Conservation (phyloP, 371 early-diverging fungal genomes). For the Coemansia sp. region DNA sequence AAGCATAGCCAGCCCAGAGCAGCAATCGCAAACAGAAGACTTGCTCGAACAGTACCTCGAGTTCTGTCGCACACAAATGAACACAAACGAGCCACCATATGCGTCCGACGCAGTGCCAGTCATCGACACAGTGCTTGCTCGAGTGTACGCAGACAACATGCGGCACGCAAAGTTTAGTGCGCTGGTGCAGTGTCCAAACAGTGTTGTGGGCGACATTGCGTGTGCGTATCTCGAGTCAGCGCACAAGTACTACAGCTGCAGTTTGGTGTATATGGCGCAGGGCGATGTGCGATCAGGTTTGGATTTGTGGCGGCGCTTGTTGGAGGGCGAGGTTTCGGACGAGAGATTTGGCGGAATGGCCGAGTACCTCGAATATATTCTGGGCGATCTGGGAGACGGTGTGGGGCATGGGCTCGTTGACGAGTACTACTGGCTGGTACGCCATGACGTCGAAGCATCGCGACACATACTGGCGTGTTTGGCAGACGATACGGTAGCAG, state of each 20-base stretch:
- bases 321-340: constrained; percentile 30
- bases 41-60: constrained; percentile 48
- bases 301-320: constrained; percentile 41
- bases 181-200: constrained; percentile 16
- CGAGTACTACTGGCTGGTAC: constrained; percentile 39
- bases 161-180: constrained; percentile 16
- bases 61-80: constrained; percentile 10
- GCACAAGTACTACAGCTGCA: constrained; percentile 36
- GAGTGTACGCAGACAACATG: constrained; percentile 12
- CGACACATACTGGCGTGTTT: constrained; percentile 25
- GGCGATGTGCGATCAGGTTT: constrained; percentile 17
- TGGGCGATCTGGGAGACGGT: constrained; percentile 13
- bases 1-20: constrained; percentile 7
- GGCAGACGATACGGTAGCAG: constrained; percentile 21
- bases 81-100: constrained; percentile 4
- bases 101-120: constrained; percentile 29
- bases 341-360: constrained; percentile 36
- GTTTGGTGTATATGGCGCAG: constrained; percentile 35
- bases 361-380: constrained; percentile 27
- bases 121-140: constrained; percentile 41
- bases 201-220: constrained; percentile 35
- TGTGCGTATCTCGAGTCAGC: constrained; percentile 18
- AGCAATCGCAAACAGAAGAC: constrained; percentile 24
- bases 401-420: constrained; percentile 18
- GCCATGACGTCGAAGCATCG: constrained; percentile 20